Evolutionary conservation across 768 basidiomycete genomes (phyloP).

Genomic region (Trametes cinnabarina): DNA sequence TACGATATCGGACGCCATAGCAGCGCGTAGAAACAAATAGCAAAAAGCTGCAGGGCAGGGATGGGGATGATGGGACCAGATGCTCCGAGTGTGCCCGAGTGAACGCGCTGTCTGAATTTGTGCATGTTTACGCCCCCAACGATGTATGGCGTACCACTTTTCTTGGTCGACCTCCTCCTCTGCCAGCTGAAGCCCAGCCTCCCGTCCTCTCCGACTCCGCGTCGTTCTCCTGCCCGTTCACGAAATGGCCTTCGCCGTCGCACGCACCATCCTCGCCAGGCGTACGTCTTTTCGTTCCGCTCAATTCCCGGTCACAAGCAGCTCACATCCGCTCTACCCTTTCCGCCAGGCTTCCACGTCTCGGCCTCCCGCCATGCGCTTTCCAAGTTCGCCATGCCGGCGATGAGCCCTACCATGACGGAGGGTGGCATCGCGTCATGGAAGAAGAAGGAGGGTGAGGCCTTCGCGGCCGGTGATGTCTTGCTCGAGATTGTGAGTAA

Average conservation of each 20-base stretch:
- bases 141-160: slow-evolving; percentile 19
- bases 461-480: slow-evolving; percentile 88
- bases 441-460: slow-evolving; percentile 96
- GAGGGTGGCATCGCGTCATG: slow-evolving; percentile 97
- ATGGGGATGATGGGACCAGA: not conserved
- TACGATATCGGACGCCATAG: slow-evolving; percentile 36
- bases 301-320: not conserved
- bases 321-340: not conserved
- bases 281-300: slow-evolving; percentile 42
- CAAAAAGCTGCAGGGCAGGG: not conserved
- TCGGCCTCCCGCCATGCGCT: slow-evolving; percentile 78
- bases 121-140: slow-evolving; percentile 27
- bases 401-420: slow-evolving; percentile 99
- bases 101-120: slow-evolving; percentile 21
- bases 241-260: slow-evolving; percentile 61
- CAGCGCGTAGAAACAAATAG: no score
- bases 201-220: slow-evolving; percentile 17
- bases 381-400: slow-evolving; percentile 90
- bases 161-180: slow-evolving; percentile 26
- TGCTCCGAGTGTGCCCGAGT: slow-evolving; percentile 21
- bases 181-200: slow-evolving; percentile 20
- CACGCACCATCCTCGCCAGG: slow-evolving; percentile 59
- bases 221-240: slow-evolving; percentile 28
- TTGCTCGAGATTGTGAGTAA: slow-evolving; percentile 86
- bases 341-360: slow-evolving; percentile 70